Conservation (phyloP, 2,329 filamentous ascomycete genomes). For the Alternaria gansuensis region DNA sequence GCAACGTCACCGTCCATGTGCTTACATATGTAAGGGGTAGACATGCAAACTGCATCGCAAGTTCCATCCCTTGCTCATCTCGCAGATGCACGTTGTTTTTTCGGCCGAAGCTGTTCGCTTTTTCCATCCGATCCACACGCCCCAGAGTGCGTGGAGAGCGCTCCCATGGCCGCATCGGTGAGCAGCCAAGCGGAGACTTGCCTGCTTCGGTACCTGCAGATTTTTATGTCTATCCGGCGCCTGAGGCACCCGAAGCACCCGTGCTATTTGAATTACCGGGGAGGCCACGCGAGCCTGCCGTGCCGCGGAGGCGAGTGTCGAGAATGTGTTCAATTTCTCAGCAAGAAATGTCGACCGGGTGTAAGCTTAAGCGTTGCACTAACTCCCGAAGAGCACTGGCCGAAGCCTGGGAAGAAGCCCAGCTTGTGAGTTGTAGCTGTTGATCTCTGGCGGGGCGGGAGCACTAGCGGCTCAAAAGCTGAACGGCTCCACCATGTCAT, state of each 20-base stretch:
- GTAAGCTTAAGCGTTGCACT: constrained; percentile 16
- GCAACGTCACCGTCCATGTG: constrained; percentile 15
- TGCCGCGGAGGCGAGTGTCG: constrained; percentile 22
- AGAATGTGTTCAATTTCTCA: constrained; percentile 23
- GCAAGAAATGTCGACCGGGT: constrained; percentile 13
- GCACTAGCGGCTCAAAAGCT: constrained; percentile 37
- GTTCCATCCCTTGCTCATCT: background rate
- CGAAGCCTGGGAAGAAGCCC: constrained; percentile 16
- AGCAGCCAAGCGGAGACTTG: constrained; percentile 17
- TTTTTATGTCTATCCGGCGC: background rate
- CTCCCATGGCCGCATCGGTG: constrained; percentile 4
- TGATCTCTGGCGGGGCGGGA: constrained; percentile 15
- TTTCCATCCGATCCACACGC: constrained; percentile 5
- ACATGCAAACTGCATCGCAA: constrained; percentile 7
- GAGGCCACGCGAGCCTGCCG: constrained; percentile 9
- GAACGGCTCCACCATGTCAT: constrained; percentile 41
- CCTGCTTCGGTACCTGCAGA: constrained; percentile 22
- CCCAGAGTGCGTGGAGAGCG: background rate
- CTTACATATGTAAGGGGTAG: constrained; percentile 9
- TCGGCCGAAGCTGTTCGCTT: background rate
- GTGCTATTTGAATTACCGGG: constrained; percentile 7
- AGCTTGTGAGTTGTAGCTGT: constrained; percentile 8
- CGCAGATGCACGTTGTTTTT: constrained; percentile 8
- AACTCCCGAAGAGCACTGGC: constrained; percentile 11
- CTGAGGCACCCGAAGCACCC: background rate